A percentile compares a stretch with the other conserved stretches of the same genome.
Evolutionary conservation across 73 alveolate genomes (phyloP).

Genomic region (Paramecium bursaria): DNA sequence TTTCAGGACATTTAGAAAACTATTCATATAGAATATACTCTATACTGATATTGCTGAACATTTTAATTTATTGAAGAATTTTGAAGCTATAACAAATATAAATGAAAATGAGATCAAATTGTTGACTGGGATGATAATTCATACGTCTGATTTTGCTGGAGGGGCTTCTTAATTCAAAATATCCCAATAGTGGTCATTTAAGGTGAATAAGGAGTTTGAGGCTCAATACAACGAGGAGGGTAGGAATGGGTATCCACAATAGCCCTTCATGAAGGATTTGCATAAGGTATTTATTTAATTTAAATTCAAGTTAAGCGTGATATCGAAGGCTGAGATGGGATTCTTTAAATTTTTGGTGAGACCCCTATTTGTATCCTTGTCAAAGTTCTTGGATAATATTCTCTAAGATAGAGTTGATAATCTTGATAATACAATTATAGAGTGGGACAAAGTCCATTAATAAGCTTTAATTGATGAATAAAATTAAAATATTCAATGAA

Average conservation of each 20-base stretch:
- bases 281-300: slow-evolving; percentile 32
- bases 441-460: slow-evolving; percentile 63
- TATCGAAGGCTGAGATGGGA: slow-evolving; percentile 56
- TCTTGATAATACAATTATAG: slow-evolving; percentile 61
- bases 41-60: slow-evolving; percentile 95
- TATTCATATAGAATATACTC: slow-evolving; percentile 81
- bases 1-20: slow-evolving; percentile 79
- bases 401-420: slow-evolving; percentile 55
- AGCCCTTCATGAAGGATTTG: slow-evolving; percentile 58
- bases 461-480: too few relatives aligned
- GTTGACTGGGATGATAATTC: slow-evolving; percentile 38
- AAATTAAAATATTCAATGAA: too few relatives aligned
- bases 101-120: slow-evolving; percentile 63
- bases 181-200: slow-evolving; percentile 14
- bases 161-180: slow-evolving; percentile 24
- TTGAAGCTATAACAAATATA: slow-evolving; percentile 7
- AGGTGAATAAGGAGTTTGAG: slow-evolving; percentile 28
- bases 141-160: slow-evolving; percentile 54
- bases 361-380: slow-evolving; percentile 55
- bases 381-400: slow-evolving; percentile 37
- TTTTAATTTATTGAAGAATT: slow-evolving; percentile 52
- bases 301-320: slow-evolving; percentile 27
- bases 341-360: slow-evolving; percentile 66
- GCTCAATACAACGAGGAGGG: slow-evolving; percentile 48
- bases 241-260: slow-evolving; percentile 24